A percentile compares a stretch with the other conserved stretches of the same genome.
These are phyloP conservation scores for Rhodamnia argentea DNA, from an alignment of 345 rosid species.

Conservation along the genomic window DNA sequence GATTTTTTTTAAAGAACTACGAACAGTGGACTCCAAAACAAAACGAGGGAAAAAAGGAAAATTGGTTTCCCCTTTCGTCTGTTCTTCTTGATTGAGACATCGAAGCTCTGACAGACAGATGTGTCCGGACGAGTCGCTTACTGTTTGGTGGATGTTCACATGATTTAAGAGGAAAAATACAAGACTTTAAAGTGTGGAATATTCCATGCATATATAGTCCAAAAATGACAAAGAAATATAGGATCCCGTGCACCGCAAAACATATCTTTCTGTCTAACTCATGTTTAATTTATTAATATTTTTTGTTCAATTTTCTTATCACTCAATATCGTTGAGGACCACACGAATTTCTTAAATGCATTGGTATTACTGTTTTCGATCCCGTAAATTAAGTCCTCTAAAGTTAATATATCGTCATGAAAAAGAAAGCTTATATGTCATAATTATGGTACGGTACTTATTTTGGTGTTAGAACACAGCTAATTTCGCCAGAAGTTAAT, in stretches of 20 bases:
- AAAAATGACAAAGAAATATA: not conserved
- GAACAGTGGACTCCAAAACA: not conserved
- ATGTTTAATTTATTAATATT: not conserved
- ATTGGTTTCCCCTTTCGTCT: not conserved
- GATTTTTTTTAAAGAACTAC: not conserved
- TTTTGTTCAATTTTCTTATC: not conserved
- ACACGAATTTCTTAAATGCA: not conserved
- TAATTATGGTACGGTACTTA: not conserved
- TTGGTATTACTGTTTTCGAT: not conserved
- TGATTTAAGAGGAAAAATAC: not conserved
- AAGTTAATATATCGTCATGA: not conserved
- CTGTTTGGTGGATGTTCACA: not conserved
- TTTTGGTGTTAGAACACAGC: rapidly evolving
- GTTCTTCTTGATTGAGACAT: not conserved
- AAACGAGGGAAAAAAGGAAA: not conserved
- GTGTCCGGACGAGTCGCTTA: not conserved
- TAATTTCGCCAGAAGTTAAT: not conserved
- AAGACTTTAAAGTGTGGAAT: not conserved
- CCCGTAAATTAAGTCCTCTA: not conserved
- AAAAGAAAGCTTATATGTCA: not conserved
- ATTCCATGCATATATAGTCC: not conserved
- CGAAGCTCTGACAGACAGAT: not conserved
- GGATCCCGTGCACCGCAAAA: not conserved
- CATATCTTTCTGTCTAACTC: not conserved
- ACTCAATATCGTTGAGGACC: not conserved